phyloP scores from a whole-genome alignment of 441 rosid genomes.

The Pelargonium cotyledonis region DNA sequence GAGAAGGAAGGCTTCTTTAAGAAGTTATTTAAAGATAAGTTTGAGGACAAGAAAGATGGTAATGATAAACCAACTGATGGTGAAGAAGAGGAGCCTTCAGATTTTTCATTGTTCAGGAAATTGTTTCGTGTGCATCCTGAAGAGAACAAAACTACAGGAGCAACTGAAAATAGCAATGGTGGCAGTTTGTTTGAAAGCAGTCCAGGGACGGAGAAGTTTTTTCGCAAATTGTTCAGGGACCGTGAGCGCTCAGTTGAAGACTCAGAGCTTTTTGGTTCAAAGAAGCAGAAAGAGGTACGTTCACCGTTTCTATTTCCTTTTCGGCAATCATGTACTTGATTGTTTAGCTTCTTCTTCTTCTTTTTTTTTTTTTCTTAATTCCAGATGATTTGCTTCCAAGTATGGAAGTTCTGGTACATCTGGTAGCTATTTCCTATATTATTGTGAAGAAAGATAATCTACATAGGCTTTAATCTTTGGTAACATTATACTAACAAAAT shows the following conservation, averaged over 20 bases:
- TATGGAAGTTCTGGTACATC: too few species aligned
- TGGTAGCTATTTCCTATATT: too few species aligned
- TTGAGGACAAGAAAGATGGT: constrained; percentile 78
- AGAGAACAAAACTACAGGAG: constrained; percentile 46
- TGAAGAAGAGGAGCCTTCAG: constrained; percentile 85
- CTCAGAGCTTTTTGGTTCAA: constrained; percentile 74
- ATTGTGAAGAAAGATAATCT: too few species aligned
- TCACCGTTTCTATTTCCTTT: constrained; percentile 16
- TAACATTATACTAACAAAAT: too few species aligned
- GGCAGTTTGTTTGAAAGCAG: constrained; percentile 68
- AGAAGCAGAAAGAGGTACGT: constrained; percentile 73
- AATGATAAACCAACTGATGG: constrained; percentile 52
- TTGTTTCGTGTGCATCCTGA: constrained; percentile 94
- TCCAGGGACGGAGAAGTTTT: constrained; percentile 91
- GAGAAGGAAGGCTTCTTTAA: constrained; percentile 83
- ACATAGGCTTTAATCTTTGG: too few species aligned
- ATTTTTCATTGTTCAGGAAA: constrained; percentile 70
- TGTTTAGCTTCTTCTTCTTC: too few species aligned
- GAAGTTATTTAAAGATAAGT: constrained; percentile 73
- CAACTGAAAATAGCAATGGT: constrained; percentile 46
- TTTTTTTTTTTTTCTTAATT: too few species aligned
- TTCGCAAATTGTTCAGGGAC: constrained; percentile 91
- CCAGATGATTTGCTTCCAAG: too few species aligned
- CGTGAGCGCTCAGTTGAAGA: constrained; percentile 91
- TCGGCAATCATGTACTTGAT: too few species aligned